Conservation (phyloP, 208 protist species). For the Wallacemonas sp. region DNA sequence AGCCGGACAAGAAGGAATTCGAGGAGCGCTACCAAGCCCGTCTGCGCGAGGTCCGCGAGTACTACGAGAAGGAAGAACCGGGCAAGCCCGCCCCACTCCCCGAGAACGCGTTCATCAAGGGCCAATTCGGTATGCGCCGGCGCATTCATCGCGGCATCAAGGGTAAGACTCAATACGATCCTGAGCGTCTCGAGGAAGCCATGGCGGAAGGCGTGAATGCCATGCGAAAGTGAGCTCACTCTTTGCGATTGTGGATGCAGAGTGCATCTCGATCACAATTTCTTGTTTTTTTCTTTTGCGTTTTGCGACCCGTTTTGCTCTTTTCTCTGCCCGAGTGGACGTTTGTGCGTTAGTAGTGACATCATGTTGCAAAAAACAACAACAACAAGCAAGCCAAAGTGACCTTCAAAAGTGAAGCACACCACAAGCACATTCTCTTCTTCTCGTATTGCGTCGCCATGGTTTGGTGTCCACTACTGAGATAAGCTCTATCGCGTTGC, state of each 20-base stretch:
- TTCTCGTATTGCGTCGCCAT: no score
- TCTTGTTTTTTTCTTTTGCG: constrained; percentile 20
- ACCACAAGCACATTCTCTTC: no score
- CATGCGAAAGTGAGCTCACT: constrained; percentile 42
- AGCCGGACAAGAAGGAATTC: constrained; percentile 35
- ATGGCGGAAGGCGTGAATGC: constrained; percentile 64
- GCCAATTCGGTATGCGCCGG: constrained; percentile 83
- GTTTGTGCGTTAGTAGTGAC: no score
- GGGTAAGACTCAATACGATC: constrained; percentile 31
- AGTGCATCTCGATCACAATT: no score
- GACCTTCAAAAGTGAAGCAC: no score
- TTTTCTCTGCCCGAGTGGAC: no score
- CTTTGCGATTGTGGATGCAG: no score
- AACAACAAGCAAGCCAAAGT: no score
- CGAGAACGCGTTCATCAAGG: constrained; percentile 68
- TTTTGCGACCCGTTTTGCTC: no score
- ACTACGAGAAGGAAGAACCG: constrained; percentile 52
- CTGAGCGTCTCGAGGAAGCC: constrained; percentile 32
- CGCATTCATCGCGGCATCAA: constrained; percentile 44
- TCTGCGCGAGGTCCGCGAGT: constrained; percentile 39
- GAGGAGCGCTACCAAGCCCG: constrained; percentile 35
- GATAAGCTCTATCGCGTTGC: no score
- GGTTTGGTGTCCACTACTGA: no score
- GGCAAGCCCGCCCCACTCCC: constrained; percentile 67
- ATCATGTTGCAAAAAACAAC: no score